Conservation (phyloP, 768 basidiomycete genomes). For the Phylloporus scabripes region DNA sequence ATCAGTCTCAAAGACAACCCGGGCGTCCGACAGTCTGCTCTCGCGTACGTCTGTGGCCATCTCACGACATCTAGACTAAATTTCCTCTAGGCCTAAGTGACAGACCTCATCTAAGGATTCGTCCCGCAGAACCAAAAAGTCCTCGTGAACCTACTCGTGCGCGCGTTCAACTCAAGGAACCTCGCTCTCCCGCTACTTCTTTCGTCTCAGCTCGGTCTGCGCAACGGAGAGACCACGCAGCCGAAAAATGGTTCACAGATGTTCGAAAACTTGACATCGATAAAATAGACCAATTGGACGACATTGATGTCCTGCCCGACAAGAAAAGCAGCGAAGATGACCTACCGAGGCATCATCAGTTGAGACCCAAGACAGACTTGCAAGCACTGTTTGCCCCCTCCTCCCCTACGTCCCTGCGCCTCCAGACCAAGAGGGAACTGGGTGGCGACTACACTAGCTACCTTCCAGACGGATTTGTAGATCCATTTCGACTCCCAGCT, state of each 20-base stretch:
- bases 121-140: conserved; percentile 1
- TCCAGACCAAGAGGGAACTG: conserved; percentile 32
- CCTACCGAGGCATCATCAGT: conserved; percentile 13
- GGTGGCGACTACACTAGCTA: conserved; percentile 52
- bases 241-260: conserved; percentile 21
- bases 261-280: conserved; percentile 18
- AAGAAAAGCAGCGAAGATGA: conserved; percentile 1
- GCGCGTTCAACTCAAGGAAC: background rate
- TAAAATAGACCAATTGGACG: background rate
- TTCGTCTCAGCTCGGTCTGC: conserved; percentile 22
- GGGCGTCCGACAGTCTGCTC: conserved; percentile 7
- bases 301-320: background rate
- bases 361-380: conserved; percentile 21
- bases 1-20: conserved; percentile 1
- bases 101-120: background rate
- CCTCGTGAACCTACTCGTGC: background rate
- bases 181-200: conserved; percentile 10
- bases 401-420: conserved; percentile 12
- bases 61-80: background rate
- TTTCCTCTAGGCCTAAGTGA: conserved; percentile 16
- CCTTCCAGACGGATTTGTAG: conserved; percentile 26
- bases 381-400: conserved; percentile 14
- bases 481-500: conserved; percentile 33
- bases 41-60: conserved; percentile 17
- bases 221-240: conserved; percentile 17